phyloP scores from a whole-genome alignment of 2,329 filamentous ascomycete species.

The Onygenales sp. region DNA sequence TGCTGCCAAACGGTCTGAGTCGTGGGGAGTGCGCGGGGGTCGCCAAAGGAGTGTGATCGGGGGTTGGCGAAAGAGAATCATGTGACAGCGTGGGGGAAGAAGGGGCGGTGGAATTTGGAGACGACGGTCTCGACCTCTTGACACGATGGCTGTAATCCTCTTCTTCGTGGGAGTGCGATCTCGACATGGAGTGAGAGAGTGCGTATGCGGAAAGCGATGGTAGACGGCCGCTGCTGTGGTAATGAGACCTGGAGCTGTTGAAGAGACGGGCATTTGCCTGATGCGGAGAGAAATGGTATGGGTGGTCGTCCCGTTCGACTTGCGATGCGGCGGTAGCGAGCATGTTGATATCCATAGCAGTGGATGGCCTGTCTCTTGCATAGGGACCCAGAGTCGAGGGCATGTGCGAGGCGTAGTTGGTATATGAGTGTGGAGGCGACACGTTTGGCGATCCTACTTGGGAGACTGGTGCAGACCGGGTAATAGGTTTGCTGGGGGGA shows the following conservation, averaged over 20 bases:
- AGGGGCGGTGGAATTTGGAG: slow-evolving; percentile 88
- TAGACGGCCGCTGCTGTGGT: slow-evolving; percentile 47
- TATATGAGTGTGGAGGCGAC: slow-evolving; percentile 83
- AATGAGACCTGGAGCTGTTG: slow-evolving; percentile 15
- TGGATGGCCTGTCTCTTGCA: slow-evolving; percentile 36
- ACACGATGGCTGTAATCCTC: slow-evolving; percentile 68
- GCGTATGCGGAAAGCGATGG: slow-evolving; percentile 70
- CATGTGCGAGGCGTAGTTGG: slow-evolving; percentile 49
- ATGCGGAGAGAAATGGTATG: slow-evolving; percentile 23
- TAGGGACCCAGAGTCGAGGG: slow-evolving; percentile 51
- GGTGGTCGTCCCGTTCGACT: slow-evolving; percentile 53
- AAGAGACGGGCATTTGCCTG: slow-evolving; percentile 17
- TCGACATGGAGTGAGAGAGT: slow-evolving; percentile 74
- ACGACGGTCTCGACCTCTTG: slow-evolving; percentile 87
- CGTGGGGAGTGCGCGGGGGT: slow-evolving; percentile 93
- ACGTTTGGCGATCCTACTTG: slow-evolving; percentile 88
- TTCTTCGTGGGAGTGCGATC: slow-evolving; percentile 55
- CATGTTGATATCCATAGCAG: slow-evolving; percentile 54
- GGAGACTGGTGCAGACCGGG: slow-evolving; percentile 80
- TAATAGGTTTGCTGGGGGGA: slow-evolving; percentile 66
- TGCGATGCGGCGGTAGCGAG: slow-evolving; percentile 60
- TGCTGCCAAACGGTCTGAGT: slow-evolving; percentile 63
- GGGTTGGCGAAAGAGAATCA: slow-evolving; percentile 88
- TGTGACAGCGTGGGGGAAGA: slow-evolving; percentile 95
- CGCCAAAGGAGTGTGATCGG: slow-evolving; percentile 95